phyloP scores from a whole-genome alignment of 163 green algal species.

The Trebouxia gelatinosa region DNA sequence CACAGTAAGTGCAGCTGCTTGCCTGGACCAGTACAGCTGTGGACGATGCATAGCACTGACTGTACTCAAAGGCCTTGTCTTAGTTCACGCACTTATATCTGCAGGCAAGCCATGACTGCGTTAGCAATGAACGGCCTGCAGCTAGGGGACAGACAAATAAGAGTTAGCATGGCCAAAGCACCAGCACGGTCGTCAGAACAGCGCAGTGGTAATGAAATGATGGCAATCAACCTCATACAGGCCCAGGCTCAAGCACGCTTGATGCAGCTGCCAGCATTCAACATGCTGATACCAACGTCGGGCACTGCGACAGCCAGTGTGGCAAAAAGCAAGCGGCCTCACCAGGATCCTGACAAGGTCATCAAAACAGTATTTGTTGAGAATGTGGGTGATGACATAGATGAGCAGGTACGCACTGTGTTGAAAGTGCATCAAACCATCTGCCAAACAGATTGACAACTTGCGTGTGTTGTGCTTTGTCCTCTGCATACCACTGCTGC shows the following conservation, averaged over 20 bases:
- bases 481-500: too few relatives aligned
- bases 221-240: constrained; percentile 25
- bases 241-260: constrained; percentile 27
- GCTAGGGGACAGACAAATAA: constrained; percentile 34
- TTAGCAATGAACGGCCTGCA: constrained; percentile 36
- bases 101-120: constrained; percentile 30
- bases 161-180: constrained; percentile 37
- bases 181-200: background rate
- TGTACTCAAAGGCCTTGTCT: background rate
- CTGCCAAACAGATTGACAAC: too few relatives aligned
- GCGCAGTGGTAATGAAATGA: background rate
- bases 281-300: constrained; percentile 26
- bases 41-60: background rate
- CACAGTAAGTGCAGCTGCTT: constrained; percentile 20
- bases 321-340: background rate
- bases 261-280: constrained; percentile 27
- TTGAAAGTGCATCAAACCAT: too few relatives aligned
- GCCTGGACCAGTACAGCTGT: too few relatives aligned
- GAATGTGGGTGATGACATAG: constrained; percentile 20
- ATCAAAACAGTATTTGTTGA: constrained; percentile 36
- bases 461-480: too few relatives aligned
- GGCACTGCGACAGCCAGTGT: background rate
- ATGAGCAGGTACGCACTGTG: constrained; percentile 32
- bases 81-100: background rate
- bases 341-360: constrained; percentile 33